Evolutionary conservation across 495 filamentous ascomycete species (phyloP), one percentile per base, ranked within the genome.

Genomic region (Astrothelium macrocarpum): DNA sequence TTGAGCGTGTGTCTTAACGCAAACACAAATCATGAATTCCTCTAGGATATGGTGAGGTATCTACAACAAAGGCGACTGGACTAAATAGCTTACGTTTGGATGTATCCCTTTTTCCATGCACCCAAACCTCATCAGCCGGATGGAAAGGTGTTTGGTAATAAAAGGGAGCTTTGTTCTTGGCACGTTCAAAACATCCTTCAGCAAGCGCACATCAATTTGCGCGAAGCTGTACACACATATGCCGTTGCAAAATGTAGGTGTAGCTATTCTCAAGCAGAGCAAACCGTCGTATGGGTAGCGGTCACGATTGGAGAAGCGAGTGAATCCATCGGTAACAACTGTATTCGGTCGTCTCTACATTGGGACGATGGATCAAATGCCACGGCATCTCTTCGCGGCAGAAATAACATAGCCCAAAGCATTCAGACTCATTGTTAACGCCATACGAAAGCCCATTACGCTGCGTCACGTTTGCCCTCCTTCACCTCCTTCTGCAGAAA

Each of bases 221-320:
- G 63, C 83, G 83, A 80, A 83, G 91, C 90, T 97, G 94, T 98
- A 98, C 94, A 98, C 94, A 98, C 91, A 90, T 87, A 96, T 98
- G 94, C 94, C 94, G 28, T 66, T 10, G 61, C 25, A 60, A 29
- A 28, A 34, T 2, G 14, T 43, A 58, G n/a, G n/a, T n/a, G 16
- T n/a, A 42, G 28, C n/a, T 36, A 20, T 25, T 12, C 5, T 9
- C 28, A 34, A 11, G 10, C 25, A 12, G 5, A 59, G 18, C n/a
- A 66, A 59, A 42, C 67, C 53, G 53, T 26, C 53, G 23, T 61
- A 66, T 61, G 53, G 20, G 64, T 56, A 62, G 60, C 65, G 45
- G 62, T 62, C 62, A 26, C 20, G 11, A 16, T 29, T 26, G 20
- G 20, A 9, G 5, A 11, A 56, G 3, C 25, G 49, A 9, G 5